Evolutionary conservation across 345 rosid species (phyloP).

Genomic region (Moringa oleifera): DNA sequence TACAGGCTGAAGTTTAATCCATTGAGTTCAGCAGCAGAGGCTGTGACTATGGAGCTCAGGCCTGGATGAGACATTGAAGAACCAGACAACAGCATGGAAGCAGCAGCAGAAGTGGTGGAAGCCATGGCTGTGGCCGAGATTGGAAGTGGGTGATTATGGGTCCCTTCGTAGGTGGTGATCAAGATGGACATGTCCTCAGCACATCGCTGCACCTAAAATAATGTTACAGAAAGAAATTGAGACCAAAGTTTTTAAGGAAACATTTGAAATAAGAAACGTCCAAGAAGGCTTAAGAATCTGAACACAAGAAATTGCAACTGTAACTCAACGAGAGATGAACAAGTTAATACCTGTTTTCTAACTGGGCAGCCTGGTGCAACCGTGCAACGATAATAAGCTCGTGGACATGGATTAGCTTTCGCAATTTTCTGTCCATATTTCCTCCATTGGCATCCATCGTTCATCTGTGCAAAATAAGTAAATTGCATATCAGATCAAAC

Average conservation of each 20-base stretch:
- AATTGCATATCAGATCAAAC: neutral
- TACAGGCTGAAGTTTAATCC: conserved; percentile 46
- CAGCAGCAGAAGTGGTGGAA: conserved; percentile 79
- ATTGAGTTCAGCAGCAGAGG: conserved; percentile 29
- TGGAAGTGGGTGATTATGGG: conserved; percentile 68
- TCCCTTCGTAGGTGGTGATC: conserved; percentile 79
- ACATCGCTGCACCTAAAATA: conserved; percentile 68
- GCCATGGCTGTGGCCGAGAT: conserved; percentile 78
- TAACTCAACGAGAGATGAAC: neutral
- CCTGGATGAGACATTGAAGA: conserved; percentile 43
- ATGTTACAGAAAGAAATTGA: neutral
- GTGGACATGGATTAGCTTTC: conserved; percentile 89
- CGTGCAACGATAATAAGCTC: conserved; percentile 90
- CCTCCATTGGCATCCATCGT: conserved; percentile 97
- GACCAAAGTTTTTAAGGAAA: neutral
- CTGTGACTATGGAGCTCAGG: conserved; percentile 7
- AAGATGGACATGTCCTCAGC: conserved; percentile 65
- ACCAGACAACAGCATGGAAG: conserved; percentile 69
- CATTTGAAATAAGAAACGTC: neutral
- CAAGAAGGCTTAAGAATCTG: neutral
- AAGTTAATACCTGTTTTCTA: conserved; percentile 61
- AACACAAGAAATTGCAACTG: too few relatives aligned
- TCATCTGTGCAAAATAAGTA: conserved; percentile 41
- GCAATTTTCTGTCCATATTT: conserved; percentile 91
- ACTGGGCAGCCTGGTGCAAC: conserved; percentile 79